Percentiles rank a stretch among this genome's conserved stretches.
Evolutionary conservation across 2,329 filamentous ascomycete species (phyloP).

Genomic region (Lasiodiplodia citricola): DNA sequence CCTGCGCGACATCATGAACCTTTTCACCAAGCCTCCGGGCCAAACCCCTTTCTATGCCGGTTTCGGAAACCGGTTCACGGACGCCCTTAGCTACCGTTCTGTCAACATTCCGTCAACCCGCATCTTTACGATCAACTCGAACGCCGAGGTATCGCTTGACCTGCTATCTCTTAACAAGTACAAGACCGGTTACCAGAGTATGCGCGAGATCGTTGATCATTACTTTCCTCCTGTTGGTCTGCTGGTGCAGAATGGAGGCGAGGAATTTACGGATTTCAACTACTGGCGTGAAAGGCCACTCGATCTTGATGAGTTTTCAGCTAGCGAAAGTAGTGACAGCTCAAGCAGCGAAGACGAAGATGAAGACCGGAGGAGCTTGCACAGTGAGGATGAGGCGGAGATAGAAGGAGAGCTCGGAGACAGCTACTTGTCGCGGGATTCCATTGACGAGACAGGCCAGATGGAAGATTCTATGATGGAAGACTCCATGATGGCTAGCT

Average conservation of each 20-base stretch:
- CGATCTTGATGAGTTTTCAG: slow-evolving; percentile 86
- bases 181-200: slow-evolving; percentile 95
- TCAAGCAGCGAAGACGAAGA: slow-evolving; percentile 58
- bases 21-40: slow-evolving; percentile 70
- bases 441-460: slow-evolving; percentile 51
- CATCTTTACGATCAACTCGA: slow-evolving; percentile 98
- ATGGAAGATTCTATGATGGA: slow-evolving; percentile 56
- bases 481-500: slow-evolving; percentile 18
- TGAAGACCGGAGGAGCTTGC: slow-evolving; percentile 46
- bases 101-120: slow-evolving; percentile 93
- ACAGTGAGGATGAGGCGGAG: slow-evolving; percentile 59
- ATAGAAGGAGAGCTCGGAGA: slow-evolving; percentile 58
- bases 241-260: slow-evolving; percentile 85
- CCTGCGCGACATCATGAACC: slow-evolving; percentile 85
- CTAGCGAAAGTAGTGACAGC: slow-evolving; percentile 64
- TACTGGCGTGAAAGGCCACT: slow-evolving; percentile 91
- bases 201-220: slow-evolving; percentile 96
- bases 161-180: slow-evolving; percentile 90
- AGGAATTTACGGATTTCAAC: slow-evolving; percentile 95
- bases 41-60: slow-evolving; percentile 92
- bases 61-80: slow-evolving; percentile 94
- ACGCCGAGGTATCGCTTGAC: slow-evolving; percentile 92
- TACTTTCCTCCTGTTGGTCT: slow-evolving; percentile 94
- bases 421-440: slow-evolving; percentile 62
- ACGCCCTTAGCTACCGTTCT: slow-evolving; percentile 92